These are phyloP conservation scores for Dactylis glomerata DNA, from an alignment of 176 grass and related monocot genomes.

Conservation along the genomic window DNA sequence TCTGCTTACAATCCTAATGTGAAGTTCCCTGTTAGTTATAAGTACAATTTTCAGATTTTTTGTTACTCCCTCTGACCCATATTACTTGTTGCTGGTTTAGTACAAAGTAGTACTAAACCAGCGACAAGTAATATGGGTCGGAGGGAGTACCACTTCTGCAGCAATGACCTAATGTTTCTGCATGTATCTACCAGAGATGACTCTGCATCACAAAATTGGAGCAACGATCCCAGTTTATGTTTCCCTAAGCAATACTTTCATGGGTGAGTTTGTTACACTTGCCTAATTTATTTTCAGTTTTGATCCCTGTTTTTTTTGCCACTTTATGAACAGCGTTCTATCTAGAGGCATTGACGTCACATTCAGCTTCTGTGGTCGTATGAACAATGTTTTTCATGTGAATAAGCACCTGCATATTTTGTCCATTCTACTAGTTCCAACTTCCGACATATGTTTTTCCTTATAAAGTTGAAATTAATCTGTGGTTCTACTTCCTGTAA, in stretches of 20 bases:
- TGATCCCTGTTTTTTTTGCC: not conserved
- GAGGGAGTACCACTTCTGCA: slow-evolving; percentile 6
- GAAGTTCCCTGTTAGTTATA: slow-evolving; percentile 14
- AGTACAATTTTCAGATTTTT: not conserved
- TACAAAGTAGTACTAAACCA: too few species aligned
- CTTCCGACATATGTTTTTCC: not conserved
- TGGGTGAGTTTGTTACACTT: slow-evolving; percentile 23
- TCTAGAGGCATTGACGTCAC: slow-evolving; percentile 7
- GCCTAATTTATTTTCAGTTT: not conserved
- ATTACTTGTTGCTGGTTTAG: too few species aligned
- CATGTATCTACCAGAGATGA: slow-evolving; percentile 58
- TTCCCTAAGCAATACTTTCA: slow-evolving; percentile 69
- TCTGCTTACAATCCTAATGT: not conserved
- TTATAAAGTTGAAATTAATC: slow-evolving; percentile 6
- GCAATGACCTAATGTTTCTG: slow-evolving; percentile 4
- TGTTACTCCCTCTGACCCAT: too few species aligned
- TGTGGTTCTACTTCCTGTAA: not conserved
- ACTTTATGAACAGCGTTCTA: not conserved
- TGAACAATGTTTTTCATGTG: not conserved
- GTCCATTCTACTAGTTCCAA: slow-evolving; percentile 1
- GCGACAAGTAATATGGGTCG: too few species aligned
- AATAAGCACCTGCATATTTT: not conserved
- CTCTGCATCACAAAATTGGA: slow-evolving; percentile 31
- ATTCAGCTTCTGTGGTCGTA: slow-evolving; percentile 6
- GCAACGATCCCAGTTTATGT: slow-evolving; percentile 41